phyloP scores from a whole-genome alignment of 164 flowering plant genomes.

The Buxus sempervirens region DNA sequence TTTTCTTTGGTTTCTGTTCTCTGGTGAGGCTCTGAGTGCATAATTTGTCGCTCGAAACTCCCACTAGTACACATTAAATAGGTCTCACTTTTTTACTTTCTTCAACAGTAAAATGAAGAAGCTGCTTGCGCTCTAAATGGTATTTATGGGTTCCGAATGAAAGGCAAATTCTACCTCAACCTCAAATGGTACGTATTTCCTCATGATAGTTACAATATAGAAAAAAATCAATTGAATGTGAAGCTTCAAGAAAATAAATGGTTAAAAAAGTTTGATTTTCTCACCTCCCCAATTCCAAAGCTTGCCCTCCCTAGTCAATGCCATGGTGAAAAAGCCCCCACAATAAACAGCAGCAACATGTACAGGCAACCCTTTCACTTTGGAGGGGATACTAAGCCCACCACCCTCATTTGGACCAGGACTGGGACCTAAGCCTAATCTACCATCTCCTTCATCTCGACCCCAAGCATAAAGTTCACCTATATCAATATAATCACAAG shows the following conservation, averaged over 20 bases:
- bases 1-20: too few relatives aligned
- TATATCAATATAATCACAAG: slow-evolving; percentile 19
- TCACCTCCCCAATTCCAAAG: slow-evolving; percentile 97
- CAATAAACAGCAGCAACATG: slow-evolving; percentile 75
- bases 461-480: slow-evolving; percentile 93
- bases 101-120: too few relatives aligned
- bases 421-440: slow-evolving; percentile 82
- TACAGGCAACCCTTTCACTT: slow-evolving; percentile 64
- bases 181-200: too few relatives aligned
- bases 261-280: not conserved
- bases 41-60: too few relatives aligned
- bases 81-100: not conserved
- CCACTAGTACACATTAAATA: too few relatives aligned
- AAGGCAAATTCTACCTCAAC: too few relatives aligned
- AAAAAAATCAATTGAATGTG: not conserved
- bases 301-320: slow-evolving; percentile 69
- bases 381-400: slow-evolving; percentile 69
- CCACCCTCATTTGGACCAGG: slow-evolving; percentile 92
- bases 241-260: slow-evolving; percentile 3
- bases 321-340: slow-evolving; percentile 93
- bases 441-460: slow-evolving; percentile 96
- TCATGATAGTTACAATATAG: too few relatives aligned
- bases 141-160: too few relatives aligned
- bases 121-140: too few relatives aligned
- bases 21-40: too few relatives aligned